Base-by-base conservation (phyloP, 2,329 filamentous ascomycete species). In the Fusarium cicatricum region DNA sequence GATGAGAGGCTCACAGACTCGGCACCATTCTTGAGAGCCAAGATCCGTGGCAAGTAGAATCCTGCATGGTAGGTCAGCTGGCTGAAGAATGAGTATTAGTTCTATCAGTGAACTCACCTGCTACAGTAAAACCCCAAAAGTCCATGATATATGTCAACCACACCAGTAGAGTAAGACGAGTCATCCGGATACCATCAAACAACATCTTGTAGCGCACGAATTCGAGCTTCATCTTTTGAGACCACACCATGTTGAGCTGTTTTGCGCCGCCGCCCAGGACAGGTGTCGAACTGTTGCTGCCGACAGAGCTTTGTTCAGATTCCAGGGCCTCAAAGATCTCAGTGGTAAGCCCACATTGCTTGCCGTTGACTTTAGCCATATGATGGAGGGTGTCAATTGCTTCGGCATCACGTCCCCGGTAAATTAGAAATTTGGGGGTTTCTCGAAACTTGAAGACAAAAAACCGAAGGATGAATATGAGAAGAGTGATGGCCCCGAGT, bases 11-110 rank as follows among this genome's bases (percentile, higher is more conserved):
- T 76, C 4, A 80, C 72, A 4, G 75, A 62, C 11, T 77, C 72
- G 1, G 72, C 72, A 12, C 77, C 77, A 51, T 84, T 83, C 62
- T 84, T 84, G n/a, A 78, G 58, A 4, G 80, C 79, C 3, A 84
- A 70, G 42, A 84, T 82, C 3, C 74, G 72, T 0, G 81, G 82
- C 5, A 83, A 72, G 51, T 80, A 76, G 38, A 74, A 74, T 7
- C 73, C 73, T 75, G 15, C 0, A 2, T 10, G 6, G 17, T 58
- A 10, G 10, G 17, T 59, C 3, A 52, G 55, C 11, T 5, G 0
- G 7, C 14, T 3, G 0, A 3, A 12, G 5, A 0, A 1, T 10
- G n/a, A n/a, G n/a, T n/a, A n/a, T n/a, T 3, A n/a, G n/a, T 1
- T 7, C 0, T 1, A 1, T 2, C 11, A 14, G 5, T 1, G 0